phyloP scores from a whole-genome alignment of 345 rosid species.

The Gossypium thurberi region DNA sequence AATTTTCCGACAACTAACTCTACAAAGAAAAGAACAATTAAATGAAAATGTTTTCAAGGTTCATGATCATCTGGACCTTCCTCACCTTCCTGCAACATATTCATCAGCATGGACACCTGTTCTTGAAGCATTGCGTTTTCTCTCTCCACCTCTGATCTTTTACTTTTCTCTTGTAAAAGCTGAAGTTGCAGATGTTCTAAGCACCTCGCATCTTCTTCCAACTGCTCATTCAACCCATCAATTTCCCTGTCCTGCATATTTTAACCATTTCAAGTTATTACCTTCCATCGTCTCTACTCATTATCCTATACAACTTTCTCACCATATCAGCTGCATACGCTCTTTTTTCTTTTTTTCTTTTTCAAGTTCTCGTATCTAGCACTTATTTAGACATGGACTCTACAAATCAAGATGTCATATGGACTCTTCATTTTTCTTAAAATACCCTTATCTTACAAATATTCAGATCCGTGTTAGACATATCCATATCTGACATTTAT shows the following conservation, averaged over 20 bases:
- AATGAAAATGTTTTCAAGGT: slow-evolving; percentile 24
- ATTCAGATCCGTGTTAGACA: too few species aligned
- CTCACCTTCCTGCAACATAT: slow-evolving; percentile 65
- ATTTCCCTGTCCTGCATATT: slow-evolving; percentile 77
- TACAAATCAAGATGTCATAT: neutral
- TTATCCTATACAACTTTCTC: neutral
- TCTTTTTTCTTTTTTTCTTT: too few species aligned
- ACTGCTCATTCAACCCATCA: slow-evolving; percentile 79
- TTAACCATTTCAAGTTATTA: neutral
- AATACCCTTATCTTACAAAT: neutral
- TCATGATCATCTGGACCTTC: slow-evolving; percentile 41
- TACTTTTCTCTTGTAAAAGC: slow-evolving; percentile 70
- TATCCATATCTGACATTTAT: too few species aligned
- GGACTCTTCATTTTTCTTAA: neutral
- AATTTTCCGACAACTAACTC: slow-evolving; percentile 15
- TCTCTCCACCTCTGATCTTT: slow-evolving; percentile 70
- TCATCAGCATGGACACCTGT: slow-evolving; percentile 74
- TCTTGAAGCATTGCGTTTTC: slow-evolving; percentile 74
- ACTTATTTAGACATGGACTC: neutral
- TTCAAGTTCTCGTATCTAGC: too few species aligned
- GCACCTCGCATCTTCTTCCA: slow-evolving; percentile 78
- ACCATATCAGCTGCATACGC: neutral
- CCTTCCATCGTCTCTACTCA: neutral
- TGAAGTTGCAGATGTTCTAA: slow-evolving; percentile 83
- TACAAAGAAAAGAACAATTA: slow-evolving; percentile 32